Evolutionary conservation across 805 yeast species (phyloP), one percentile per base, ranked within the genome.

Genomic region (Wickerhamiella nectarea): DNA sequence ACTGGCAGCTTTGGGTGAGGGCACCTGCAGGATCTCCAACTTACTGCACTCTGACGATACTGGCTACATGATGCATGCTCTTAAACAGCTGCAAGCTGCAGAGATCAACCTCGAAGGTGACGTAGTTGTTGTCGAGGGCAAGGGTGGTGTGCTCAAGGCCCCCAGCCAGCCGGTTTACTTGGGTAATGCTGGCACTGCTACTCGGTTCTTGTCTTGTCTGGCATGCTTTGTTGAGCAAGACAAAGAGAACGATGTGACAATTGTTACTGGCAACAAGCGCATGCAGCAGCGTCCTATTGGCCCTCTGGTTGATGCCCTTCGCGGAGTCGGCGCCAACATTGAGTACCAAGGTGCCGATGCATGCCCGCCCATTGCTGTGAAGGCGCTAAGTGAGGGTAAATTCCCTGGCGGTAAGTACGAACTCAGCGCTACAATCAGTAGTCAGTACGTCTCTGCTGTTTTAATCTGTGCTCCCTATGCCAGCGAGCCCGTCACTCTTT

Each of bases 381-480:
- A 68, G 45, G 76, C 93, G 34, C 19, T 44, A 6, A 39, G 40
- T 8, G 14, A 28, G 1, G 83, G 82, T 15, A 80, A 83, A 9
- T 72, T 89, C 52, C 69, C 72, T 51, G 98, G 98, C 58, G 98
- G 98, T 18, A 68, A 83, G 51, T 85, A 91, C 50, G 95, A 87
- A 62, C 70, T 91, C 38, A 89, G 89, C 34, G 98, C 98, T 18
- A 87, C 97, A 4, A 83, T 91, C 36, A 87, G 97, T 1, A 91
- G 97, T 11, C 98, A 91, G 63, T 91, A 91, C 56, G 98, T 91
- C 37, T 87, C 97, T 1, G 89, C 97, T 0, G 72, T 91, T 45
- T 72, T 91, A 56, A 86, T 91, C 95, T 83, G 95, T 63, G 97
- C 98, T 29, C 98, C 98, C 39, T 91, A 87, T 58, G 97, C 97